These are phyloP conservation scores for Talaromyces sp. DNA, from an alignment of 2,329 filamentous ascomycete genomes.

Conservation along the genomic window DNA sequence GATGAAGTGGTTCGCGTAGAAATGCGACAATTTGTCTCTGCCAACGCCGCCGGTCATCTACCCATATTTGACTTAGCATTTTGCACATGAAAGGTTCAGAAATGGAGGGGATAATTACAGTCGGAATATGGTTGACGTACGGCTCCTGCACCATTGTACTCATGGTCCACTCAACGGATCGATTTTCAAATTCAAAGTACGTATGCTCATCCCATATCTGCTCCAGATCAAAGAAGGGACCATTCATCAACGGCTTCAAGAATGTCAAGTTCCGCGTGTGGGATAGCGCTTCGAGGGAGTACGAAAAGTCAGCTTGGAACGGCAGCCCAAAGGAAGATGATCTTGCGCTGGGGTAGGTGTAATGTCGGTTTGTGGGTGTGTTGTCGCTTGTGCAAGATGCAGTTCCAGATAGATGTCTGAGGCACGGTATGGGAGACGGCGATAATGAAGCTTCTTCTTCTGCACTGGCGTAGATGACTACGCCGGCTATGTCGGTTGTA, in stretches of 20 bases:
- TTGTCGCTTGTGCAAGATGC: neutral
- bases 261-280: slow-evolving; percentile 65
- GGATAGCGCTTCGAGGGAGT: slow-evolving; percentile 55
- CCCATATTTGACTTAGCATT: neutral
- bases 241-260: slow-evolving; percentile 59
- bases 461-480: neutral
- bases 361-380: neutral
- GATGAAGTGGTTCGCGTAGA: slow-evolving; percentile 72
- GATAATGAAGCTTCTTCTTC: neutral
- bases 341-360: slow-evolving; percentile 43
- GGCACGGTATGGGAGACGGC: neutral
- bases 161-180: slow-evolving; percentile 70
- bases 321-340: slow-evolving; percentile 50
- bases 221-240: slow-evolving; percentile 70
- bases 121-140: slow-evolving; percentile 74
- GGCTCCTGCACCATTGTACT: slow-evolving; percentile 75
- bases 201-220: slow-evolving; percentile 77
- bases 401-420: slow-evolving; percentile 9
- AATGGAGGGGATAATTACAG: slow-evolving; percentile 42
- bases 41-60: slow-evolving; percentile 65
- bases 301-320: slow-evolving; percentile 50
- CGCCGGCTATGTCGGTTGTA: neutral
- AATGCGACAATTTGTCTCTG: slow-evolving; percentile 57
- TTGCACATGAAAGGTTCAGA: neutral
- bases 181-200: slow-evolving; percentile 64